Percentiles rank a stretch among this genome's conserved stretches.
These are phyloP conservation scores for Mycena latifolia DNA, from an alignment of 768 basidiomycete genomes.

Conservation along the genomic window DNA sequence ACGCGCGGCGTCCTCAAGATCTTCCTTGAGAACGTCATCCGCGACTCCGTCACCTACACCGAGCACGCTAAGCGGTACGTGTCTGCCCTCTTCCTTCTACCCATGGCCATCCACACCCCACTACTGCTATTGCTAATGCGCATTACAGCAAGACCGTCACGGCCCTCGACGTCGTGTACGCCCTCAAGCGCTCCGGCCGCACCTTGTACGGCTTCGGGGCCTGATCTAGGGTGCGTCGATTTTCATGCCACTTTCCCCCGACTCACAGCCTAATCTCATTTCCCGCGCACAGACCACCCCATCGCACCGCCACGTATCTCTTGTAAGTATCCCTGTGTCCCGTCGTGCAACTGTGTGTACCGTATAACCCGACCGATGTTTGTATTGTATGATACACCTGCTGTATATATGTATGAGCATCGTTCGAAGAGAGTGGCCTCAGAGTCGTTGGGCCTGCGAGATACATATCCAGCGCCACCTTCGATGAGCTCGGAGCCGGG, in stretches of 20 bases:
- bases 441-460: no score
- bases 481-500: not conserved
- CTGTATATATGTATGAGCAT: not conserved
- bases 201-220: constrained; percentile 95
- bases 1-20: no score
- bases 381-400: not conserved
- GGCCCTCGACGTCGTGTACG: constrained; percentile 92
- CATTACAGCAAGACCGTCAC: constrained; percentile 79
- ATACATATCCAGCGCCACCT: no score
- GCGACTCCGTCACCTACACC: no score
- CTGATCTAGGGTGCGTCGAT: constrained; percentile 47
- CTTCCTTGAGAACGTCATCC: no score
- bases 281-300: constrained; percentile 12
- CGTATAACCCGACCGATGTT: constrained; percentile 1
- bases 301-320: not conserved
- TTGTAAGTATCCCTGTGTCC: not conserved
- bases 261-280: not conserved
- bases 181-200: constrained; percentile 85
- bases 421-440: not conserved
- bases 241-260: not conserved
- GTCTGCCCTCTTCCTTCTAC: no score
- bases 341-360: not conserved
- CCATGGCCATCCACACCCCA: no score
- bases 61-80: no score
- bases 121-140: no score